phyloP scores from a whole-genome alignment of 2,329 filamentous ascomycete species.

The Botrytis galanthina region DNA sequence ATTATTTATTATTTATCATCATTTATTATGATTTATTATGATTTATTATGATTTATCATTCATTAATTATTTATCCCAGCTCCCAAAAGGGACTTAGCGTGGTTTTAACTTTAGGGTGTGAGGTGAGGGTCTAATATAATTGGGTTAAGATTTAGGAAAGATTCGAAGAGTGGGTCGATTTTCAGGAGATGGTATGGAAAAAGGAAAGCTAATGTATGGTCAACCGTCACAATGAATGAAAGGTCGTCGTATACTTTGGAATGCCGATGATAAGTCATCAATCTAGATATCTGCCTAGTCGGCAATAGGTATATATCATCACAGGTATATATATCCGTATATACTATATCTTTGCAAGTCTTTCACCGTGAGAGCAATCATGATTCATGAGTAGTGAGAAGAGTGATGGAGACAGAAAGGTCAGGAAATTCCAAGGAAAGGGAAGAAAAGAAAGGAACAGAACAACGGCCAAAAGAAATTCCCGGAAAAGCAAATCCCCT shows the following conservation, averaged over 20 bases:
- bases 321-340: neutral
- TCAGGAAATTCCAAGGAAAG: too few species aligned
- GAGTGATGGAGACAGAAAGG: neutral
- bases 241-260: neutral
- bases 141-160: neutral
- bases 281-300: too few species aligned
- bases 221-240: neutral
- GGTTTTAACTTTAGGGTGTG: neutral
- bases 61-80: neutral
- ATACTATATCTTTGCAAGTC: neutral
- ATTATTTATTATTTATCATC: neutral
- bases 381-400: neutral
- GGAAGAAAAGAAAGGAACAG: neutral
- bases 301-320: neutral
- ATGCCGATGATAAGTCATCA: neutral
- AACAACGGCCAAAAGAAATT: neutral
- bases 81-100: neutral
- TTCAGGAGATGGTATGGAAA: neutral
- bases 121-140: neutral
- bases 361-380: accelerated
- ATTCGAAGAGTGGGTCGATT: neutral
- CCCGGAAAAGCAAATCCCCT: neutral
- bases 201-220: neutral
- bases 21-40: neutral
- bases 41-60: neutral